A percentile compares a stretch with the other conserved stretches of the same genome.
phyloP scores from a whole-genome alignment of 352 stramenopile species.

The Phytophthora niederhauseri region DNA sequence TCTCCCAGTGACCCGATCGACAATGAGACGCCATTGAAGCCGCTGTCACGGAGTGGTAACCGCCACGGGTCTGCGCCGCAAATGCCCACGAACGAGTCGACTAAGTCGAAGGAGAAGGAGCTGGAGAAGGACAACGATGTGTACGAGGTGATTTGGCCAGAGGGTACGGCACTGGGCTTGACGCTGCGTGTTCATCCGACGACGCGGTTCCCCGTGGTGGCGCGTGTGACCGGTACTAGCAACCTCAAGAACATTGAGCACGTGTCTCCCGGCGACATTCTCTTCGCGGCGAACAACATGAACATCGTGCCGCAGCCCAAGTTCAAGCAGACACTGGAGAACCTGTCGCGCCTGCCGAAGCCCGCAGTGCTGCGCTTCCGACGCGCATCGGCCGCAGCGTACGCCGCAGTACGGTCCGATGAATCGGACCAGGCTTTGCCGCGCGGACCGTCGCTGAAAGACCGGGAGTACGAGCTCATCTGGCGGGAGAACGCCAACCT shows the following conservation, averaged over 20 bases:
- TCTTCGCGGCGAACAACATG: slow-evolving; percentile 78
- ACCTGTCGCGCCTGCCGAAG: slow-evolving; percentile 73
- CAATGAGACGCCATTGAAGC: slow-evolving; percentile 45
- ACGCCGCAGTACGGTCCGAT: slow-evolving; percentile 40
- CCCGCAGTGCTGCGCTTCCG: slow-evolving; percentile 72
- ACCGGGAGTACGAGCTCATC: slow-evolving; percentile 83
- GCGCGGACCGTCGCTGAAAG: slow-evolving; percentile 61
- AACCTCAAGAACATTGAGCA: slow-evolving; percentile 83
- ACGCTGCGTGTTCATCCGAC: slow-evolving; percentile 75
- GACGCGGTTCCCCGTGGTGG: slow-evolving; percentile 72
- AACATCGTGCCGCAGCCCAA: slow-evolving; percentile 75
- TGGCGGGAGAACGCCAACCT: slow-evolving; percentile 87
- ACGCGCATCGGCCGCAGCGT: slow-evolving; percentile 42
- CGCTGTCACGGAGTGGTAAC: slow-evolving; percentile 43
- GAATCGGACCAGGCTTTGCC: slow-evolving; percentile 56
- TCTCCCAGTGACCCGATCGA: slow-evolving; percentile 44
- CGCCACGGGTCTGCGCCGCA: slow-evolving; percentile 30
- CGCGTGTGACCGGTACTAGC: slow-evolving; percentile 73
- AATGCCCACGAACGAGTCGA: slow-evolving; percentile 19
- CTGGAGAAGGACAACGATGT: slow-evolving; percentile 54
- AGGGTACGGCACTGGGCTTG: slow-evolving; percentile 66
- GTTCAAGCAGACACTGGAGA: slow-evolving; percentile 82
- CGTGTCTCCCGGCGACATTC: slow-evolving; percentile 67
- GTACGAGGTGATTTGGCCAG: slow-evolving; percentile 79
- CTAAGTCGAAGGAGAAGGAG: slow-evolving; percentile 31